These are phyloP conservation scores for Trichoderma sp. DNA, from an alignment of 2,329 filamentous ascomycete genomes.

Conservation along the genomic window DNA sequence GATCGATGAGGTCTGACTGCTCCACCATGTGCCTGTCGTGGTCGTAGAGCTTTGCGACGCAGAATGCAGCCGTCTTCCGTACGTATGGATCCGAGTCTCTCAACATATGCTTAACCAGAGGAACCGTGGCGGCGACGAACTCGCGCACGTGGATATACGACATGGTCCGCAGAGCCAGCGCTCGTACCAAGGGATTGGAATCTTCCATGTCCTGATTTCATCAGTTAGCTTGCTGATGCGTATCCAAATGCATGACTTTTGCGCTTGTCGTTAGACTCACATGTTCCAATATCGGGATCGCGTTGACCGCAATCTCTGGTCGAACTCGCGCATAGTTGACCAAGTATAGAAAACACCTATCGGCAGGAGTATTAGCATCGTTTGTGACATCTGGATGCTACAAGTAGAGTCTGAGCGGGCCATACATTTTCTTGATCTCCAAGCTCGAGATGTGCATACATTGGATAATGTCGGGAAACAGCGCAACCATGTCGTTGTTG, in stretches of 20 bases:
- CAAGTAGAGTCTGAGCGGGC: slow-evolving; percentile 4
- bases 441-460: slow-evolving; percentile 94
- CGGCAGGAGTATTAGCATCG: not conserved
- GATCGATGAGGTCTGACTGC: slow-evolving; percentile 85
- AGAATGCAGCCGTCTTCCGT: slow-evolving; percentile 93
- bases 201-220: slow-evolving; percentile 82
- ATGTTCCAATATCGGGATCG: slow-evolving; percentile 80
- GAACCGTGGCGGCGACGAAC: slow-evolving; percentile 87
- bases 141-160: slow-evolving; percentile 97
- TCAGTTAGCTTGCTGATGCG: slow-evolving; percentile 15
- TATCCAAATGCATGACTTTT: slow-evolving; percentile 5
- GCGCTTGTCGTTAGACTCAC: slow-evolving; percentile 44
- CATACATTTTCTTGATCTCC: slow-evolving; percentile 99
- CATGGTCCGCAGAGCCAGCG: slow-evolving; percentile 88
- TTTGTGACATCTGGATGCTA: not conserved
- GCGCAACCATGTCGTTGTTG: slow-evolving; percentile 98
- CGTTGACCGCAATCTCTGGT: slow-evolving; percentile 89
- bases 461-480: slow-evolving; percentile 91
- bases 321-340: slow-evolving; percentile 97
- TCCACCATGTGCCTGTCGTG: slow-evolving; percentile 91
- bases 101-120: slow-evolving; percentile 78
- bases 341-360: slow-evolving; percentile 93
- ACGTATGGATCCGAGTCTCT: slow-evolving; percentile 91
- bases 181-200: slow-evolving; percentile 85
- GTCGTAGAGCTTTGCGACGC: slow-evolving; percentile 96